phyloP scores from a whole-genome alignment of 2,329 filamentous ascomycete genomes.

The Sporothrix globosa region DNA sequence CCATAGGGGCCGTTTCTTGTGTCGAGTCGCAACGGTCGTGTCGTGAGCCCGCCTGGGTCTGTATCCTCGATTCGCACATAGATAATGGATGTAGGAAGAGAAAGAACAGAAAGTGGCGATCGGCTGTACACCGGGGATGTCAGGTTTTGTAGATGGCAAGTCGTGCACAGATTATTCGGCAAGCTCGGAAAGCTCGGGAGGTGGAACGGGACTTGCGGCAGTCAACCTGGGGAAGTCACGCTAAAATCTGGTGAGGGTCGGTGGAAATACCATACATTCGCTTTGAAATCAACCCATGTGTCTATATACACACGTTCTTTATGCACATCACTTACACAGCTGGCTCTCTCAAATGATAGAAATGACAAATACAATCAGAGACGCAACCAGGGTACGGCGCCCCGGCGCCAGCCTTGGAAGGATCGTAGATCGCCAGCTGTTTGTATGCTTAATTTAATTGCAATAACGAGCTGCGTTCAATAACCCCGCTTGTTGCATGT shows the following conservation, averaged over 20 bases:
- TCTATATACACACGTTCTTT: not conserved
- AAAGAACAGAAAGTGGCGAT: not conserved
- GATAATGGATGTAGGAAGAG: not conserved
- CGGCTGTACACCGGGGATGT: not conserved
- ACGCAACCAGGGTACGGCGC: not conserved
- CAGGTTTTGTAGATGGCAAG: constrained; percentile 6
- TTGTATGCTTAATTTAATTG: not conserved
- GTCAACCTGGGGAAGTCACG: constrained; percentile 6
- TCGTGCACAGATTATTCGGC: not conserved
- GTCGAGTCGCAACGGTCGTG: not conserved
- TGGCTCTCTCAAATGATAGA: not conserved
- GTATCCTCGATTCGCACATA: not conserved
- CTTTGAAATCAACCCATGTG: too few species aligned
- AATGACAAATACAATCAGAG: not conserved
- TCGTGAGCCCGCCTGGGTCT: not conserved
- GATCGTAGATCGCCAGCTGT: not conserved
- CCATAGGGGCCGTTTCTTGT: not conserved
- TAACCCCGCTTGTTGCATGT: not conserved
- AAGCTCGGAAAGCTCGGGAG: constrained; percentile 9
- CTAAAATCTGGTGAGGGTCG: not conserved
- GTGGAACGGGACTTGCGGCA: not conserved
- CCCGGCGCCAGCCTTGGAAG: not conserved
- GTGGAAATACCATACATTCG: not conserved
- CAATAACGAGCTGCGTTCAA: not conserved
- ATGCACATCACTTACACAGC: not conserved